A percentile compares a stretch with the other conserved stretches of the same genome.
These are phyloP conservation scores for Diaporthe citrichinensis DNA, from an alignment of 2,329 filamentous ascomycete species.

Conservation along the genomic window DNA sequence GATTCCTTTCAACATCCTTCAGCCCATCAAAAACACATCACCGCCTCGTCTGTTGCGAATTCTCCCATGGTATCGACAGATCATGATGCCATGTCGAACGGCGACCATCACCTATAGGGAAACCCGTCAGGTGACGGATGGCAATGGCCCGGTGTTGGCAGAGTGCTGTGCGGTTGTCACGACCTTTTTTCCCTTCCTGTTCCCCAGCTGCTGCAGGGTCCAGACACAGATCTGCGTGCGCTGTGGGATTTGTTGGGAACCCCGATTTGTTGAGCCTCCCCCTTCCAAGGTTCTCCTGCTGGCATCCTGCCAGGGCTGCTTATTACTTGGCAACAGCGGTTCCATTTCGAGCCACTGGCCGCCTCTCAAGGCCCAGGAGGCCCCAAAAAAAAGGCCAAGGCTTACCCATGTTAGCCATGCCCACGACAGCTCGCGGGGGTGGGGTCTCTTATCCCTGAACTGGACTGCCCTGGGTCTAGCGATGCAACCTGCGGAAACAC, in stretches of 20 bases:
- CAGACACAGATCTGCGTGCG: conserved; percentile 30
- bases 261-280: conserved; percentile 41
- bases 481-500: background rate
- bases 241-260: conserved; percentile 40
- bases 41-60: conserved; percentile 3
- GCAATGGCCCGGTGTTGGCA: background rate
- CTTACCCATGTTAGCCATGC: background rate
- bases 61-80: conserved; percentile 7
- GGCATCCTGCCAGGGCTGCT: background rate
- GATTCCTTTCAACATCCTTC: background rate
- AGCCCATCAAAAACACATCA: conserved; percentile 23
- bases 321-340: conserved; percentile 13
- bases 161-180: background rate
- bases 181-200: background rate
- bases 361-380: background rate
- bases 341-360: conserved; percentile 10
- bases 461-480: background rate
- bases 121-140: conserved; percentile 16
- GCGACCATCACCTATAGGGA: conserved; percentile 2
- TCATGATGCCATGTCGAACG: conserved; percentile 29
- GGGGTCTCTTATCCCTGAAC: background rate
- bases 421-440: conserved; percentile 19
- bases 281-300: conserved; percentile 23
- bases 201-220: conserved; percentile 29
- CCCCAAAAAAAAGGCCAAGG: conserved; percentile 14